Base-by-base conservation (phyloP, 345 rosid genomes). In the Rhizophora apiculata region DNA sequence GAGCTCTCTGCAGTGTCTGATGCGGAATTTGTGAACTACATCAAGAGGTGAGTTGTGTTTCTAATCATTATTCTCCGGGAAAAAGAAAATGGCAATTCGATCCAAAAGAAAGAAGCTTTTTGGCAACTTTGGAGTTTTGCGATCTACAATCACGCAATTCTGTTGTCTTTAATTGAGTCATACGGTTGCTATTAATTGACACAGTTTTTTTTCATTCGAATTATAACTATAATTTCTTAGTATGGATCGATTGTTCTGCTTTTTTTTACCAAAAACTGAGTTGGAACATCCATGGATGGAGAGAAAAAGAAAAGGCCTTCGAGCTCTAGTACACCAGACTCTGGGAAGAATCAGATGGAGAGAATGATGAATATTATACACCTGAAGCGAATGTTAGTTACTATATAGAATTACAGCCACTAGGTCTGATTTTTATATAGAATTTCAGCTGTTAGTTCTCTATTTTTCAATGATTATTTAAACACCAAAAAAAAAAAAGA, bases 1-100 rank as follows among this genome's bases (percentile, higher is more conserved):
- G 93, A 88, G 82, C 85, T 90, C 65, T 88, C 93, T 39, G 86
- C 87, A 2, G 87, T 88, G 39, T 87, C 93, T 34, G 89, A 86
- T 82, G 92, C 88, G 59, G 81, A 83, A 59, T 81, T 80, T 62
- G 82, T 82, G 69, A 79, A 77, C 72, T 76, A 68, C 52, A 62
- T 72, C 70, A 77, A 65, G 65, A 70, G 81, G 66, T 80, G 77
- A 83, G 10, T 53, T 80, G 10, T 46, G 52, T 22, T 56, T 56
- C 51, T 55, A 29, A 10, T 27, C 26, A 56, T 24, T 3, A 24
- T 9, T 9, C 22, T 56, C 11, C 30, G 24, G 24, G 10, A 22
- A 22, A 56, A 22, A 22, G 22, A 27, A 56, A 56, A 56, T 22
- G 60, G 60, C 18, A 26, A 10, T 56, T 56, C 61, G 84, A 80